Base-by-base conservation (phyloP, 2,329 filamentous ascomycete species). In the Grosmannia serpens region DNA sequence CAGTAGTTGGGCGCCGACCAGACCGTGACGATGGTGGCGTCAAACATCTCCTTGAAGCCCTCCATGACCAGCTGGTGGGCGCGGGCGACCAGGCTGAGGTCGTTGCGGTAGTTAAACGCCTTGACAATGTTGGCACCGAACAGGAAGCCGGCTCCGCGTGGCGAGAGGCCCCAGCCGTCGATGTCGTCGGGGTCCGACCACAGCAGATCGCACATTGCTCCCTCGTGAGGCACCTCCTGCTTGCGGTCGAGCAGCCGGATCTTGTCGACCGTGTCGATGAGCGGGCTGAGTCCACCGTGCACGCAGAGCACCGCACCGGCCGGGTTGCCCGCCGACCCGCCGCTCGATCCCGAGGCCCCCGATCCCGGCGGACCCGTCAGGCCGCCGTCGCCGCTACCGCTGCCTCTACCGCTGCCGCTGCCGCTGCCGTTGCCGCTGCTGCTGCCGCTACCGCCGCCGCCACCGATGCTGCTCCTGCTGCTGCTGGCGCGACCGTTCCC, bases 111-210 rank as follows among this genome's bases (percentile, higher is more conserved):
- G 73, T 97, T 99, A 76, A 99, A 99, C 63, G 86, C 85, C 67
- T 94, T 95, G 67, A 97, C 92, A 59, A 97, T 97, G 69, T 96
- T 91, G 4, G 89, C 86, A 56, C 94, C 94, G 65, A 99, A 99
- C 15, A 97, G 78, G 75, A 96, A 99, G 1, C 94, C 94, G 0
- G 94, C 94, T 11, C 94, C 94, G 44, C 92, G 89, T 0, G 94
- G 94, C 1, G 89, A 95, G 7, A 97, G 76, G 13, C 91, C 92
- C 94, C 94, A 99, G 60, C 91, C 92, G 69, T 96, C 91, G 62
- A 96, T 96, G 66, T 99, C 94, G 71, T 99, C 94, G 0, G 94
- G 94, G 68, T 99, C 94, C 0, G 91, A 96, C 94, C 94, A 99
- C 3, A 99, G 81, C 1, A 99, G 79, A 71, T 99, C 94, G 73